Evolutionary conservation across 169 alveolate species (phyloP).

Genomic region (Cytauxzoon felis): DNA sequence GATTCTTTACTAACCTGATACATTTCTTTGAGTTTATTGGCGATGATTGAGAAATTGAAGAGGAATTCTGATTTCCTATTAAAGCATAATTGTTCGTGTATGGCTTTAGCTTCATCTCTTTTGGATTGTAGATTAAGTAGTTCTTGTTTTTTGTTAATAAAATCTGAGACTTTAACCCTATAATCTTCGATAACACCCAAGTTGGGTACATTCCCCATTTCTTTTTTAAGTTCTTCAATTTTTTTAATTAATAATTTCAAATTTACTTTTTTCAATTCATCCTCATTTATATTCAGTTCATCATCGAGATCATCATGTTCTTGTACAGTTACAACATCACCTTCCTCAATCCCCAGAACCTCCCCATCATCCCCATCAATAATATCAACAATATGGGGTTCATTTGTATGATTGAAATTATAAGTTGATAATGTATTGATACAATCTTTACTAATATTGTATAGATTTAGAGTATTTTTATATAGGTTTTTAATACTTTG

Average conservation of each 20-base stretch:
- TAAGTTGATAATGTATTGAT: neutral
- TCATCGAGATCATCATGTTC: neutral
- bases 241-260: neutral
- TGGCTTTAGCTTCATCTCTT: constrained; percentile 57
- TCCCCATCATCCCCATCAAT: constrained; percentile 13
- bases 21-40: constrained; percentile 83
- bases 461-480: constrained; percentile 4
- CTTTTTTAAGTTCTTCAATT: constrained; percentile 64
- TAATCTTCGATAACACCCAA: constrained; percentile 59
- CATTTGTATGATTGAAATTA: neutral
- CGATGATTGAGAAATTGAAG: constrained; percentile 75
- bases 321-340: constrained; percentile 15
- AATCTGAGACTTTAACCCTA: constrained; percentile 64
- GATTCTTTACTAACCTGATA: constrained; percentile 73
- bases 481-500: neutral
- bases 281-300: neutral
- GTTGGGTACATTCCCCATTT: constrained; percentile 49
- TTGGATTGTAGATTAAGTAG: constrained; percentile 47
- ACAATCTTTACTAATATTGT: constrained; percentile 12
- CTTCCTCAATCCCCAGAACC: constrained; percentile 20
- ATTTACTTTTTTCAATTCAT: neutral
- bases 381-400: neutral
- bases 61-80: constrained; percentile 76
- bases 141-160: constrained; percentile 56
- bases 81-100: constrained; percentile 59